Conservation (phyloP, 352 stramenopile species). For the Phytopythium chamaehyphon region DNA sequence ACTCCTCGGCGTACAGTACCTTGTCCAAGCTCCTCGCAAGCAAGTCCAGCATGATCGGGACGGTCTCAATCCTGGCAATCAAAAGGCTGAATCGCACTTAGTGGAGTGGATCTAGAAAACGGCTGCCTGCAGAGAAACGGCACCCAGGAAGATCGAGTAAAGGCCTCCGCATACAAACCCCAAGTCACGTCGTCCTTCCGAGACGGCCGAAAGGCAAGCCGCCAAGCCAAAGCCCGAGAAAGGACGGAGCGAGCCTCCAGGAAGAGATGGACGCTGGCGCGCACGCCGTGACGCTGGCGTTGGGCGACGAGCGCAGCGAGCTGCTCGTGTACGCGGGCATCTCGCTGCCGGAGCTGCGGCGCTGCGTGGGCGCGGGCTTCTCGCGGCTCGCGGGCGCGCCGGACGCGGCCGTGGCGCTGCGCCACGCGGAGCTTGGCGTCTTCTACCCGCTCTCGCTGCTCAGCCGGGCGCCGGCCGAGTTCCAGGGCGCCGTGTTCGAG, state of each 20-base stretch:
- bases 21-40: too few species aligned
- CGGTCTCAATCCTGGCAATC: not conserved
- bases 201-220: not conserved
- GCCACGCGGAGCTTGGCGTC: conserved; percentile 25
- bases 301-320: conserved; percentile 22
- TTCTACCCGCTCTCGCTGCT: conserved; percentile 75
- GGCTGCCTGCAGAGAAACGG: too few species aligned
- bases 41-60: too few species aligned
- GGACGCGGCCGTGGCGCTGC: conserved; percentile 15
- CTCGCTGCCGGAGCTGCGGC: conserved; percentile 41
- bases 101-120: not conserved
- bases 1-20: too few species aligned
- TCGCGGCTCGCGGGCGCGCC: conserved; percentile 8
- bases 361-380: conserved; percentile 48
- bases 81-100: not conserved
- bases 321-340: conserved; percentile 36
- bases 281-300: conserved; percentile 37
- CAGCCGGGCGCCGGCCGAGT: conserved; percentile 41
- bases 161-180: not conserved
- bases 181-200: not conserved
- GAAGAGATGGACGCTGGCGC: conserved; percentile 11
- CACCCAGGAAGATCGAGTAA: conserved; percentile 21
- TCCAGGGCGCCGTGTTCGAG: conserved; percentile 41
- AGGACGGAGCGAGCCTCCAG: not conserved
- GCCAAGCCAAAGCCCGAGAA: conserved; percentile 1